A percentile compares a stretch with the other conserved stretches of the same genome.
Conservation (phyloP, 2,329 filamentous ascomycete genomes). For the Apiospora rasikravindrae region DNA sequence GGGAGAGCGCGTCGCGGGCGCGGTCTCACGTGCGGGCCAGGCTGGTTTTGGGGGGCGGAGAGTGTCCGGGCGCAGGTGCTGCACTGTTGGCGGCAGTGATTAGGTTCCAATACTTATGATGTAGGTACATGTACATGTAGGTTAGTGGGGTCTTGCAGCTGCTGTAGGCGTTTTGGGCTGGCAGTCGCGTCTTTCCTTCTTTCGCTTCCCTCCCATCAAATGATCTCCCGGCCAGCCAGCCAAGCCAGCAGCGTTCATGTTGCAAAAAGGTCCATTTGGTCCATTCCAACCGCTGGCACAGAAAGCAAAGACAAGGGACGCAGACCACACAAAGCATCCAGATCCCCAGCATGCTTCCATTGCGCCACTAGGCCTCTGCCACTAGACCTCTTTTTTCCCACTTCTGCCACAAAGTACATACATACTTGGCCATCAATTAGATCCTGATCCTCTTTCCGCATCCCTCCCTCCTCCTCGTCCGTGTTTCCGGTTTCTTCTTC, state of each 20-base stretch:
- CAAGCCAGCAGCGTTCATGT: background rate
- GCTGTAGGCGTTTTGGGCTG: slow-evolving; percentile 20
- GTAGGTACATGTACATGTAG: background rate
- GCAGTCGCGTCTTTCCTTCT: slow-evolving; percentile 23
- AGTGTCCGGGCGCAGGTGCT: background rate
- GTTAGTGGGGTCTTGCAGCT: background rate
- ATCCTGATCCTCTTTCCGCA: too few species aligned
- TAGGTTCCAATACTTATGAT: too few species aligned
- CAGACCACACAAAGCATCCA: background rate
- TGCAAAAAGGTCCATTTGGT: background rate
- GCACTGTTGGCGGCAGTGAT: too few species aligned
- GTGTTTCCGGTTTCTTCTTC: background rate
- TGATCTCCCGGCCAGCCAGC: background rate
- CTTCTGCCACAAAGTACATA: background rate
- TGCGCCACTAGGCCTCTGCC: background rate
- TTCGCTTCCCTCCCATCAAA: background rate
- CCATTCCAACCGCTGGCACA: background rate
- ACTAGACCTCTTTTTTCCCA: background rate
- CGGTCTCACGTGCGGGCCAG: slow-evolving; percentile 42
- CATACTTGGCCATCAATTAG: too few species aligned
- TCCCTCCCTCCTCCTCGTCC: too few species aligned
- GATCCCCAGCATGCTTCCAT: background rate
- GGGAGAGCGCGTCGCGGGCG: slow-evolving; percentile 28
- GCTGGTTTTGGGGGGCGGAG: background rate
- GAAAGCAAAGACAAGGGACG: background rate